phyloP scores from a whole-genome alignment of 345 rosid genomes.

The Bruguiera sexangula region DNA sequence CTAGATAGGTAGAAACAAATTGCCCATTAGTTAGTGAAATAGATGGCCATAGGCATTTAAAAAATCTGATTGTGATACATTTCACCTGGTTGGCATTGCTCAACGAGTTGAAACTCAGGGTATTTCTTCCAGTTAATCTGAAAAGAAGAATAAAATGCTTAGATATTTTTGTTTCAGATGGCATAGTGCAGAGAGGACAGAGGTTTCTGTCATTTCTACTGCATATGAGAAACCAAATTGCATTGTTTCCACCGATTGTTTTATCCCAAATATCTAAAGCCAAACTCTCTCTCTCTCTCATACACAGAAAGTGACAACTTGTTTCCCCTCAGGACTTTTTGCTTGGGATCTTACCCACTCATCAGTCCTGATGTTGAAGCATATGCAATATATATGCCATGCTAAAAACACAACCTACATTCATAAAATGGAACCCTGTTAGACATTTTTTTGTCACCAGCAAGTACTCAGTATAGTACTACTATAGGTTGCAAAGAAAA shows the following conservation, averaged over 20 bases:
- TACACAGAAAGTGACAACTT: too few relatives aligned
- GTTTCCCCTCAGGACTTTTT: not conserved
- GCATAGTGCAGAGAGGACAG: not conserved
- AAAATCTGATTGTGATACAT: not conserved
- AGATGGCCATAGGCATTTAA: constrained; percentile 1
- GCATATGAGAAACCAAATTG: too few relatives aligned
- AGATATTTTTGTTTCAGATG: not conserved
- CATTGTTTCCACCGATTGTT: not conserved
- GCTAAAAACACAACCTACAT: constrained; percentile 43
- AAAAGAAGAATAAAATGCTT: not conserved
- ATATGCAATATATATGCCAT: constrained; percentile 63
- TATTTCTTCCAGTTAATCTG: constrained; percentile 68
- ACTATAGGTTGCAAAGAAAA: not conserved
- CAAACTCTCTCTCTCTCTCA: too few relatives aligned
- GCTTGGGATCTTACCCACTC: constrained; percentile 57
- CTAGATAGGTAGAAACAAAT: constrained; percentile 24
- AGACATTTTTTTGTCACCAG: not conserved
- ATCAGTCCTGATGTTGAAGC: constrained; percentile 61
- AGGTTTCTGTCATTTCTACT: not conserved
- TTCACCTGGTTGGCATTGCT: constrained; percentile 41
- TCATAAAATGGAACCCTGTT: constrained; percentile 2
- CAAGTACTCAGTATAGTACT: not conserved
- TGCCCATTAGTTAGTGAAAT: not conserved
- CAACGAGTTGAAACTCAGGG: constrained; percentile 46
- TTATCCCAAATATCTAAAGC: too few relatives aligned